Base-by-base conservation (phyloP, 805 yeast species). In the Isabelozyma rhagii region DNA sequence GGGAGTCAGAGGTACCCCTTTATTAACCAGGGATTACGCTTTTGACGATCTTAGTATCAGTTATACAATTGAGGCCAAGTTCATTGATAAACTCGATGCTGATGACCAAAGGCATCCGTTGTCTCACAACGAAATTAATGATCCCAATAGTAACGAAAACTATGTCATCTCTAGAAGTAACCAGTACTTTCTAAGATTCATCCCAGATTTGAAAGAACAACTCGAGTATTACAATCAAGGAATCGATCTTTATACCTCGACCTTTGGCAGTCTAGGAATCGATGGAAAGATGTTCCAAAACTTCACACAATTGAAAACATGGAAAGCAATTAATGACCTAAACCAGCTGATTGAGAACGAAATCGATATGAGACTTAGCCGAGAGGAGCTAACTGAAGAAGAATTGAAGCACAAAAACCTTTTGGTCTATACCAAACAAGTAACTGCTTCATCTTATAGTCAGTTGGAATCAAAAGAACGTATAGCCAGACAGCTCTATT, bases 51-150 rank as follows among this genome's bases (percentile, higher is more conserved):
- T 77, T 25, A 78, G 83, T 39, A 63, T 82, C 13, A 67, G 77
- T 28, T 82, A 82, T 57, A 69, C 79, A 2, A 69, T 83, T 15
- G 82, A 78, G 51, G 81, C 82, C n/a, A 75, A 77, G 48, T 67
- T 82, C 43, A 78, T 83, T 27, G 86, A 83, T 46, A 69, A 72
- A 49, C 41, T 63, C 36, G 62, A 67, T 47, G 64, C 66, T 1
- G 63, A 67, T 13, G 66, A 67, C 27, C 67, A 63, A 44, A 49
- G 61, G 40, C 59, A 55, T 21, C 61, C 71, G 1, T 52, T 72
- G 1, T 62, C 66, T 13, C 66, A 69, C 10, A 56, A 62, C 44
- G 75, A 72, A 44, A 68, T 74, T 50, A 72, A 74, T 51, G 70
- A 68, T 43, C 67, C 74, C 5, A 57, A 62, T 42, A 55, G 63